Base-by-base conservation (phyloP, 768 basidiomycete genomes). In the Panaeolus papilionaceus region DNA sequence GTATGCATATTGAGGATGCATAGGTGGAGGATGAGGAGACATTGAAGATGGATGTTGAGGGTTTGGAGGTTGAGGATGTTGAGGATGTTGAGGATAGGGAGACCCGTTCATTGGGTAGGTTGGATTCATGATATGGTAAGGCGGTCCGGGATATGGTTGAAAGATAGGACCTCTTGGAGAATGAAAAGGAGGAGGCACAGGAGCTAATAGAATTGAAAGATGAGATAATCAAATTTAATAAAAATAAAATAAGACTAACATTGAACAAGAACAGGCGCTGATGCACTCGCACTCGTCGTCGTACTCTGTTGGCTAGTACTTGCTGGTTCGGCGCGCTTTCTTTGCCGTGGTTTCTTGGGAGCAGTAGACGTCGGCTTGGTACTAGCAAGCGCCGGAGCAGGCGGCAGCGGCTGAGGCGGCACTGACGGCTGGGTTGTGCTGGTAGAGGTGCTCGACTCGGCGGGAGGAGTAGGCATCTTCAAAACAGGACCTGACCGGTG, bases 71-170 rank as follows among this genome's bases (percentile, higher is more conserved):
- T 69, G 78, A 71, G 78, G 76, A 61, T 77, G 77, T 40, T 77
- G 79, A 63, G 76, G 75, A 68, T 75, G 83, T 42, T 72, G 79
- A 71, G 79, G 73, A 66, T 80, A 82, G 20, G 82, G 79, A 11
- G 89, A 83, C 68, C 87, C 86, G 73, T 86, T 88, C 70, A 87
- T 80, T 28, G 89, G 84, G 72, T 92, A 93, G 67, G 86, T 79
- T 64, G 88, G 88, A 76, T 92, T 93, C 90, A 92, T 92, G 76
- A 88, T 82, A 72, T 79, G 78, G 63, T 86, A 88, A 9, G 85
- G 80, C 28, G 82, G 82, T 40, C 80, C 81, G 61, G 87, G 86
- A 76, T 88, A 89, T 16, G 87, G 85, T 72, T 86, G 87, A 69
- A 85, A 83, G 67, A 86, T 75, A 75, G 82, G 76, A 69, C 74